Percentiles rank a stretch among this genome's conserved stretches.
Conservation (phyloP, 768 basidiomycete species). For the Kwoniella heveanensis region DNA sequence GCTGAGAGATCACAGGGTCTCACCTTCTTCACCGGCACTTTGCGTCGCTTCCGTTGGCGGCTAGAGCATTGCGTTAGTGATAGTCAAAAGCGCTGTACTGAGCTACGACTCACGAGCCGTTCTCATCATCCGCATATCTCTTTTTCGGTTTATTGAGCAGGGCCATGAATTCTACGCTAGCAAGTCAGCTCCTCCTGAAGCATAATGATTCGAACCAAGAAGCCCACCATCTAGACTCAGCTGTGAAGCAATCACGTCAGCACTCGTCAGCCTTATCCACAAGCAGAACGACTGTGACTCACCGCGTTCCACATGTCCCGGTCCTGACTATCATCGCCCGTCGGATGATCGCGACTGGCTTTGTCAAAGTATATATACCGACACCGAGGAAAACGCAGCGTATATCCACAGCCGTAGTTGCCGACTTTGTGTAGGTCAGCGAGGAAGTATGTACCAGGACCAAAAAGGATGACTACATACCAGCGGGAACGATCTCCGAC, state of each 20-base stretch:
- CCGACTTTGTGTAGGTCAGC: conserved; percentile 60
- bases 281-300: conserved; percentile 7
- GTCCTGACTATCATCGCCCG: conserved; percentile 51
- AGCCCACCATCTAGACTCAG: conserved; percentile 34
- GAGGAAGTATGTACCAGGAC: neutral
- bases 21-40: conserved; percentile 32
- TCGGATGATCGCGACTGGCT: conserved; percentile 37
- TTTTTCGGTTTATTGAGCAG: conserved; percentile 38
- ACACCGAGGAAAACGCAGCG: conserved; percentile 93
- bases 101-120: conserved; percentile 36
- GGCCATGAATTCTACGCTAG: conserved; percentile 35
- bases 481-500: conserved; percentile 79
- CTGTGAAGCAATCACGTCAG: conserved; percentile 8
- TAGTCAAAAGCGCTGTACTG: neutral
- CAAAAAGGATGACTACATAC: conserved; percentile 56
- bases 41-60: conserved; percentile 17
- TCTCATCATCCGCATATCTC: conserved; percentile 43
- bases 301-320: conserved; percentile 56
- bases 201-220: neutral
- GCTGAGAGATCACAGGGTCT: neutral
- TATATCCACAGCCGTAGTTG: conserved; percentile 79
- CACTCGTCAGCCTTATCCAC: neutral
- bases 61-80: neutral
- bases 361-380: conserved; percentile 74
- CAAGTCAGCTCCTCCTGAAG: too few species aligned